Evolutionary conservation across 768 basidiomycete species (phyloP), one percentile per base, ranked within the genome.

Genomic region (Kwoniella dendrophila): DNA sequence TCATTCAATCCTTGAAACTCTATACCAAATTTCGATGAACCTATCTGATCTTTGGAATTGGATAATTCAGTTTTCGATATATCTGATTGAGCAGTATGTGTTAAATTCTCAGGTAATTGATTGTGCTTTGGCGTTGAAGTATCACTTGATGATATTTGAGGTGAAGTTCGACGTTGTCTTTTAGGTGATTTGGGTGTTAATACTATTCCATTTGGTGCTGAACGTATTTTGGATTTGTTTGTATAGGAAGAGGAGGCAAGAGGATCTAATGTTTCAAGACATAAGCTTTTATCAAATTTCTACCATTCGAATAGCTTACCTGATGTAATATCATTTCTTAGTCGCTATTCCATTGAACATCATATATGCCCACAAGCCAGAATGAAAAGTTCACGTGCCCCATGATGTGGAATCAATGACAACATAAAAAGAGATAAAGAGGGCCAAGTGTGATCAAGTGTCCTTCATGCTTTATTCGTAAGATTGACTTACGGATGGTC

Each of bases 381-480:
- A 33, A 44, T 24, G 22, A 44, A 33, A 10, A 6, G 14, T 33
- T 12, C 26, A 4, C 16, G 34, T 4, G 56, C 41, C 41, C 27
- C 29, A 43, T 10, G 24, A 50, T 16, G n/a, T 53, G 16, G 49
- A 36, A n/a, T n/a, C 10, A 34, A 33, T 2, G 40, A 33, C 18
- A 20, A 41, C 32, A 33, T 5, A 61, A 36, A 48, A 36, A 32
- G 45, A 16, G 29, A 30, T 24, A n/a, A 34, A 43, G 18, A 56
- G 60, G 68, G 70, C 68, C 55, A 36, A 56, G 68, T 55, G 69
- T 75, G 73, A 70, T 65, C 59, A 67, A 63, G 44, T 54, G 56
- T 62, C 43, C 58, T 52, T 44, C 34, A 32, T n/a, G n/a, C n/a
- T 24, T n/a, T 33, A 38, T 10, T 27, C 4, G 24, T 30, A 44